Conservation (phyloP, 1,284 basidiomycete genomes). For the Tilletia caries region DNA sequence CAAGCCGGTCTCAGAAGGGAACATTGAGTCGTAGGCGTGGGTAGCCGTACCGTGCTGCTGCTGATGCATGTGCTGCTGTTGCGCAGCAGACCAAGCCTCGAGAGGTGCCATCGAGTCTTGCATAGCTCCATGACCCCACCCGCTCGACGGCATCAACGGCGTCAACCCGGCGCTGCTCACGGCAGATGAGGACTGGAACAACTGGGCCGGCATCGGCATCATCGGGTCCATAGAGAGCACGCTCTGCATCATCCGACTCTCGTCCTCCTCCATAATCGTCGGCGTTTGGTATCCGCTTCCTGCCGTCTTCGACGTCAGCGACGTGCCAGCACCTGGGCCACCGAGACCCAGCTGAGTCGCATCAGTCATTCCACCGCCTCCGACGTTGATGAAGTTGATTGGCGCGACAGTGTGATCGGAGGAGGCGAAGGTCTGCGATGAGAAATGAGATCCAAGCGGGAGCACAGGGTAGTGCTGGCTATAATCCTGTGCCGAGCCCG, state of each 20-base stretch:
- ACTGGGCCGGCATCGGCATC: neutral
- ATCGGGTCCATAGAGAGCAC: neutral
- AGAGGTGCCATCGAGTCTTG: neutral
- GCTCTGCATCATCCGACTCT: slow-evolving; percentile 20
- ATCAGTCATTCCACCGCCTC: neutral
- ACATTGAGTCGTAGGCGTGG: neutral
- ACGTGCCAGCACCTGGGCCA: neutral
- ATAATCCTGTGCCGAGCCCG: neutral
- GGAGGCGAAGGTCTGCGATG: neutral
- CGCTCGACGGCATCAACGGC: neutral
- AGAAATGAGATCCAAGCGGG: neutral
- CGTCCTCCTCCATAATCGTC: slow-evolving; percentile 47
- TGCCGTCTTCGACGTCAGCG: neutral
- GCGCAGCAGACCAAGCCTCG: too few species aligned
- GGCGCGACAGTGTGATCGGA: neutral
- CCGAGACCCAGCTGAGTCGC: neutral
- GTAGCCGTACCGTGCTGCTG: neutral
- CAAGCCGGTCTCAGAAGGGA: too few species aligned
- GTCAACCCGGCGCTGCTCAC: neutral
- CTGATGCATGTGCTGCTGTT: too few species aligned
- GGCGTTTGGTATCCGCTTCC: slow-evolving; percentile 38
- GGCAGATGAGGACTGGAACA: neutral
- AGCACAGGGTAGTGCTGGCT: neutral
- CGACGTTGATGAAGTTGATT: neutral
- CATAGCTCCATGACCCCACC: neutral